Evolutionary conservation across 495 filamentous ascomycete species (phyloP).

Genomic region (Daldinia concentrica): DNA sequence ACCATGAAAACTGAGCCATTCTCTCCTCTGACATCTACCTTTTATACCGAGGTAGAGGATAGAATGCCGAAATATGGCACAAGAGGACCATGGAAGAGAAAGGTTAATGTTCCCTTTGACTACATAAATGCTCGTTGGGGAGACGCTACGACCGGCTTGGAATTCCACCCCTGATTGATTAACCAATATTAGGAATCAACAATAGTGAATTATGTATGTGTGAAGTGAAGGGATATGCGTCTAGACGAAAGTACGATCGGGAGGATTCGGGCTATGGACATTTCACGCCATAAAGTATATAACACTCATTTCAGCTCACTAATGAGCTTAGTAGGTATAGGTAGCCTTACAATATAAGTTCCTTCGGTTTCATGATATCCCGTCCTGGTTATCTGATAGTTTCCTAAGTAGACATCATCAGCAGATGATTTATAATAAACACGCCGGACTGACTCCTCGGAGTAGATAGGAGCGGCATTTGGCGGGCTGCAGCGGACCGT

Average conservation of each 20-base stretch:
- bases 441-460: background rate
- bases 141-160: slow-evolving; percentile 6
- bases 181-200: background rate
- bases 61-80: slow-evolving; percentile 24
- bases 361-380: background rate
- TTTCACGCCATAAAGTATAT: background rate
- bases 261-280: background rate
- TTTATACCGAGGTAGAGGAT: background rate
- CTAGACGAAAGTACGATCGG: background rate
- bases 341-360: background rate
- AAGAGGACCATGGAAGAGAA: slow-evolving; percentile 28
- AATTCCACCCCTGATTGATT: background rate
- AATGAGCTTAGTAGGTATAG: background rate
- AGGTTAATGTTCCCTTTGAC: slow-evolving; percentile 4
- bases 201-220: background rate
- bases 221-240: background rate
- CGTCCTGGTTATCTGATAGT: background rate
- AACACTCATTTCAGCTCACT: background rate
- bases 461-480: background rate
- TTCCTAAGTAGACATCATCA: too few relatives aligned
- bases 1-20: background rate
- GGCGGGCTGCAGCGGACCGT: background rate
- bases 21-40: slow-evolving; percentile 21
- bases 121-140: slow-evolving; percentile 26
- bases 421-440: background rate